Evolutionary conservation across 305 asterid species (phyloP).

Genomic region (Andrographis paniculata): DNA sequence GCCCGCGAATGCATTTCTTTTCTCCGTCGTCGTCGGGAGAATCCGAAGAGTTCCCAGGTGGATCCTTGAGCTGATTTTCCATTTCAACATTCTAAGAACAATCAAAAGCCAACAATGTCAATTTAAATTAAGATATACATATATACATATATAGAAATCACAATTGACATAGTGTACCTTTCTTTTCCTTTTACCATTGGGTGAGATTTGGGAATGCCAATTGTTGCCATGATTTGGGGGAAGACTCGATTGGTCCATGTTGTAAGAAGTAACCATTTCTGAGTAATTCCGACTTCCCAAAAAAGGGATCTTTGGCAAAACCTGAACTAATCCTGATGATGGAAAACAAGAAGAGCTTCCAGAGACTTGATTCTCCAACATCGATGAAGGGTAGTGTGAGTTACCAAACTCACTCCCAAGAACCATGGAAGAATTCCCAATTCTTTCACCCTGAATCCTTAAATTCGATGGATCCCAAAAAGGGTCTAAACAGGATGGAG

Average conservation of each 20-base stretch:
- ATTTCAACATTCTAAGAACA: constrained; percentile 38
- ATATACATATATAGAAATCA: no score
- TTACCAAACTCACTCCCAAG: constrained; percentile 35
- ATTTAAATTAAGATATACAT: no score
- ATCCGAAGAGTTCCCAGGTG: constrained; percentile 38
- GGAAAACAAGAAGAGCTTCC: constrained; percentile 41
- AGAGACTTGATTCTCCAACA: neutral
- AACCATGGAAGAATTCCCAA: constrained; percentile 38
- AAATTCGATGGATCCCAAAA: constrained; percentile 72
- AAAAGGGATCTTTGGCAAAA: constrained; percentile 50
- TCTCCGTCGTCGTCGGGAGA: constrained; percentile 43
- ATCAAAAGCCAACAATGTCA: neutral
- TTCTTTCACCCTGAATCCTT: constrained; percentile 39
- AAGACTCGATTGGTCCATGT: constrained; percentile 18
- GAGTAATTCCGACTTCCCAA: constrained; percentile 62
- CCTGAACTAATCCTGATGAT: constrained; percentile 40
- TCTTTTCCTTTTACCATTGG: constrained; percentile 65
- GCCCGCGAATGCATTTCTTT: constrained; percentile 34
- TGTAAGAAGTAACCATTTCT: constrained; percentile 26
- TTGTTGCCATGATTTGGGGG: constrained; percentile 5
- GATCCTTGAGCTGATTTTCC: constrained; percentile 39
- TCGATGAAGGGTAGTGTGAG: constrained; percentile 20
- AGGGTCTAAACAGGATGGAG: constrained; percentile 29
- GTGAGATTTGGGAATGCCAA: constrained; percentile 19
- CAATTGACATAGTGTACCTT: constrained; percentile 11